phyloP scores from a whole-genome alignment of 257 asterid genomes.

The Salvia miltiorrhiza region DNA sequence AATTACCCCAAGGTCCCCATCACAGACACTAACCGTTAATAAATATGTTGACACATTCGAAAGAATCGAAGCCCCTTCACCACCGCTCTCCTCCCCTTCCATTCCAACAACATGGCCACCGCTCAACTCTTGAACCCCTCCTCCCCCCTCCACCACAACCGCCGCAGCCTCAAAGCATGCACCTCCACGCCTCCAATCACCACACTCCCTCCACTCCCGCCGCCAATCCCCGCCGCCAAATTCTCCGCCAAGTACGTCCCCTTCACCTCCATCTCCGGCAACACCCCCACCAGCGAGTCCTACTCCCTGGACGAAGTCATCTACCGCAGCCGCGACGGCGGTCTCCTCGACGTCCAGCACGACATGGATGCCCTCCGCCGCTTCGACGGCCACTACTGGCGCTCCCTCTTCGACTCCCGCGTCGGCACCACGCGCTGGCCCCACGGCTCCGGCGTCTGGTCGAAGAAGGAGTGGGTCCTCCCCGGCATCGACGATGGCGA shows the following conservation, averaged over 20 bases:
- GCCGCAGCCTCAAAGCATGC: conserved; percentile 13
- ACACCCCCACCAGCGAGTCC: conserved; percentile 38
- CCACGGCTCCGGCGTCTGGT: conserved; percentile 70
- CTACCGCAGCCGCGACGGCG: conserved; percentile 58
- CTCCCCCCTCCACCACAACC: conserved; percentile 11
- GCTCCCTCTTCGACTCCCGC: conserved; percentile 50
- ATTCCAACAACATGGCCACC: conserved; percentile 21
- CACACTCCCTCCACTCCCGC: conserved; percentile 1
- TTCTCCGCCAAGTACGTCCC: conserved; percentile 67
- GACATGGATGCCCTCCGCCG: conserved; percentile 46
- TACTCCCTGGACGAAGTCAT: conserved; percentile 60
- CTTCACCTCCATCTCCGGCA: conserved; percentile 40
- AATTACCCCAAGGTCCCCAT: too few species aligned
- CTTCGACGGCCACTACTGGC: conserved; percentile 58
- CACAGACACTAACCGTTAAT: background rate
- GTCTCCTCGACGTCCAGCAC: conserved; percentile 62
- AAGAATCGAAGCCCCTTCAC: background rate
- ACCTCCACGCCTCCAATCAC: conserved; percentile 22
- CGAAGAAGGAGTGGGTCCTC: conserved; percentile 60
- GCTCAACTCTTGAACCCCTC: conserved; percentile 13
- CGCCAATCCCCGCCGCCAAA: conserved; percentile 21
- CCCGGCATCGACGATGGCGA: conserved; percentile 47
- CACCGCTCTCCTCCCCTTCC: too few species aligned
- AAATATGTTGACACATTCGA: background rate
- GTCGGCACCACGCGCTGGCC: conserved; percentile 63